Evolutionary conservation across 1,284 basidiomycete genomes (phyloP), one percentile per base, ranked within the genome.

Genomic region (Tilletia caries): DNA sequence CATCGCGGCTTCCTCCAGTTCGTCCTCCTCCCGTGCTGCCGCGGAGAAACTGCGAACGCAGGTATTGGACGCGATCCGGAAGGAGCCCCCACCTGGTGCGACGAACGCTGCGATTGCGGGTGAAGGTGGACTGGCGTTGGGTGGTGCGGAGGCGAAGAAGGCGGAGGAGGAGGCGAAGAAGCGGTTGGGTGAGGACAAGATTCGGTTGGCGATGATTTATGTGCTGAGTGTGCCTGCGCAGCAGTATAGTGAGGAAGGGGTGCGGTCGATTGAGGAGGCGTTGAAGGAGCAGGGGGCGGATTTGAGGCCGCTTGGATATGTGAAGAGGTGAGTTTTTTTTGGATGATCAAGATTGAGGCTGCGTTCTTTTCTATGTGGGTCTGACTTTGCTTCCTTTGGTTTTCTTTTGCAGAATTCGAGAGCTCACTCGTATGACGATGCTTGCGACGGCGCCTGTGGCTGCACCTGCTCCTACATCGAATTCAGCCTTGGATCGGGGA

Each of bases 171-270:
- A 62, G 27, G 58, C 58, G 10, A 62, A 62, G 58, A 33, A 37
- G 10, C 12, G 58, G 32, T 2, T 62, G 32, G 15, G 58, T 20
- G 58, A 62, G 32, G 96, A 99, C 86, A 96, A 97, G 84, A 87
- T 99, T 44, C 91, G 96, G 32, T 88, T 99, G 29, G 91, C 94
- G 50, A 88, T 98, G 64, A 91, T 97, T 66, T 98, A 92, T 85
- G 98, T 95, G 82, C 88, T 98, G 29, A 93, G 93, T 12, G 89
- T 89, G 0, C 88, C 90, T 2, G 92, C 95, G 78, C 89, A 89
- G 70, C 87, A 88, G 0, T 86, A 97, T 65, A 87, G 90, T 25
- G 92, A 91, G 79, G 92, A 95, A 3, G 95, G 98, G 71, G 85
- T 98, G 70, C 86, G 87, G 0, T 94, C 97, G 82, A 87, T 95